Conservation (phyloP, 257 asterid genomes). For the Ballota nigra region DNA sequence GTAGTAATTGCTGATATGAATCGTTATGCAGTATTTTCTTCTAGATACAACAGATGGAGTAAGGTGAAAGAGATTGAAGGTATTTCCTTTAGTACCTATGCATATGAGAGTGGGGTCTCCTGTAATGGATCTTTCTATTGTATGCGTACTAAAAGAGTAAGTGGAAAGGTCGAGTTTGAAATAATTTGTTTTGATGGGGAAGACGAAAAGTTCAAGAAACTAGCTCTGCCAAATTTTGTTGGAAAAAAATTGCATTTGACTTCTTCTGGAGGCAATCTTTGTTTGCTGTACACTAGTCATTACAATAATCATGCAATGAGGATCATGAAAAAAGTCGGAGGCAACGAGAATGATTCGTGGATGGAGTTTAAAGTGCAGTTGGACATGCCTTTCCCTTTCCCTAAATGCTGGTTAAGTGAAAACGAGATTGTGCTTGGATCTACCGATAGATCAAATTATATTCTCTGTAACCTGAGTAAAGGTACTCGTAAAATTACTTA, state of each 20-base stretch:
- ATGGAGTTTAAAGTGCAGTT: background rate
- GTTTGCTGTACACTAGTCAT: background rate
- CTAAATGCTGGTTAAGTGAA: background rate
- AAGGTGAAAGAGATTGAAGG: background rate
- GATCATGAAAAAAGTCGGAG: background rate
- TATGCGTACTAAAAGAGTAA: background rate
- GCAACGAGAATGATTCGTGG: background rate
- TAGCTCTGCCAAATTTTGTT: background rate
- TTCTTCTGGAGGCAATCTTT: background rate
- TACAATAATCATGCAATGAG: background rate
- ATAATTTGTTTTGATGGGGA: background rate
- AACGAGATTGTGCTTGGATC: background rate
- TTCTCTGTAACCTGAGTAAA: background rate
- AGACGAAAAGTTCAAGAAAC: background rate
- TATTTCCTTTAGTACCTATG: background rate
- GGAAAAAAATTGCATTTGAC: background rate
- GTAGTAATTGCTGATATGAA: background rate
- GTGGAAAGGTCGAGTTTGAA: background rate
- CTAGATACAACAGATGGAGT: background rate
- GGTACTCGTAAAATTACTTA: background rate
- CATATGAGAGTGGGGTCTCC: background rate
- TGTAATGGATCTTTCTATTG: too few relatives aligned
- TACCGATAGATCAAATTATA: background rate
- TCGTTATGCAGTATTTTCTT: background rate
- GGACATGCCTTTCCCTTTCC: background rate